A percentile compares a stretch with the other conserved stretches of the same genome.
These are phyloP conservation scores for Gynandropsis gynandra DNA, from an alignment of 345 rosid species.

Conservation along the genomic window DNA sequence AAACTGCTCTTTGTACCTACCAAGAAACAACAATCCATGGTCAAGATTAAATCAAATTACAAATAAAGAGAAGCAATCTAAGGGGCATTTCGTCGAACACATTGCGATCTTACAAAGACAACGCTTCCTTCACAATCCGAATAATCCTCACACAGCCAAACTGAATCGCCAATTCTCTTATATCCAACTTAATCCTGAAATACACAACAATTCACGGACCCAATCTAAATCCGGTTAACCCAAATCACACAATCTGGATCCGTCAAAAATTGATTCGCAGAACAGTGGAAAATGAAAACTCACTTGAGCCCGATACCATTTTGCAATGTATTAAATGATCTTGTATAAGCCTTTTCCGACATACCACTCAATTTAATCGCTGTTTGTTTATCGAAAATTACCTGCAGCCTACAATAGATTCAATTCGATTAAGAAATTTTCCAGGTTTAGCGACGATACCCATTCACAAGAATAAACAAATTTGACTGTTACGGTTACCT, in stretches of 20 bases:
- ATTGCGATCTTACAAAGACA: constrained; percentile 55
- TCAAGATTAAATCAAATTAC: not conserved
- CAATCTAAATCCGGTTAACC: not conserved
- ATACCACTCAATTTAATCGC: constrained; percentile 78
- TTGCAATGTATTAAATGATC: constrained; percentile 74
- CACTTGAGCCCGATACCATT: constrained; percentile 79
- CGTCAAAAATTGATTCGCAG: not conserved
- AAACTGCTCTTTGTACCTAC: constrained; percentile 78
- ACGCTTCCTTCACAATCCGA: constrained; percentile 58
- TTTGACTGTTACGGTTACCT: constrained; percentile 30
- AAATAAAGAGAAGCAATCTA: not conserved
- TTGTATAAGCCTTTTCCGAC: constrained; percentile 79
- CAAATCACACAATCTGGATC: constrained; percentile 1
- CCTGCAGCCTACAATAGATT: constrained; percentile 39
- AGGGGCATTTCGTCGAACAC: constrained; percentile 41
- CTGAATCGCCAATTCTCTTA: constrained; percentile 32
- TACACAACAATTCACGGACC: not conserved
- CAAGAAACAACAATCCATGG: constrained; percentile 15
- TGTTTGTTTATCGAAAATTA: constrained; percentile 59
- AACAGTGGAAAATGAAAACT: constrained; percentile 16
- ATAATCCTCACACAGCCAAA: constrained; percentile 89
- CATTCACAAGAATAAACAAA: not conserved
- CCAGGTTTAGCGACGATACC: not conserved
- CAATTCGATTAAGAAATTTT: not conserved
- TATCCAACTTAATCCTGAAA: constrained; percentile 38